Base-by-base conservation (phyloP, 2,329 filamentous ascomycete species). In the Aspergillus aculeatinus region DNA sequence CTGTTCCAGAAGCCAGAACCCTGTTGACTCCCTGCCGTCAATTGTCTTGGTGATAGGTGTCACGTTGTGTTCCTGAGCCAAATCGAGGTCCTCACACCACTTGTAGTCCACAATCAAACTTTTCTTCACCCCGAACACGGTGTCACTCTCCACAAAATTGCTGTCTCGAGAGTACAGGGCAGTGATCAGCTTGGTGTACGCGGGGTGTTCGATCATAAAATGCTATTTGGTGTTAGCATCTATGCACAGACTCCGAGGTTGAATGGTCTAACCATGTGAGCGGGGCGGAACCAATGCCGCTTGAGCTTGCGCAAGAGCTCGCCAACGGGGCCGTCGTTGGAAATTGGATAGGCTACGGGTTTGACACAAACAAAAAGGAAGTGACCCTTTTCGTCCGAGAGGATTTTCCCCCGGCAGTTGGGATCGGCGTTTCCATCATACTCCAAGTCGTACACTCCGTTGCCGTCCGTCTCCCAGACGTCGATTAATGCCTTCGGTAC, bases 71-170 rank as follows among this genome's bases (percentile, higher is more conserved):
- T 67, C 64, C n/a, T 62, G 62, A 2, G 68, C 67, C 55, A 65
- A 65, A 10, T 62, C 63, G 49, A 65, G 64, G 51, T 69, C 65
- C 14, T 63, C 62, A 10, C 67, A 66, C n/a, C 60, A 66, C 9
- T 57, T 59, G 7, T 69, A 53, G 12, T 70, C 70, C 44, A 73
- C 69, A 10, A 72, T 63, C 27, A 73, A 58, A 9, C 61, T 63
- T 47, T 71, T 66, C 57, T 73, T 73, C 33, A 73, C 71, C 7
- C 71, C 71, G 51, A 73, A 73, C 16, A 73, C 70, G 0, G 70
- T 65, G 53, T 73, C 70, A 5, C 65, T 68, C 10, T 64, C 65
- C 55, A 70, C 68, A 57, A 71, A 73, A 3, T 66, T 68, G 53
- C 70, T 68, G 31, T 66, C 67, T 10, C 66, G 66, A 19, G 70